These are phyloP conservation scores for Exidia glandulosa DNA, from an alignment of 768 basidiomycete genomes.

Conservation along the genomic window DNA sequence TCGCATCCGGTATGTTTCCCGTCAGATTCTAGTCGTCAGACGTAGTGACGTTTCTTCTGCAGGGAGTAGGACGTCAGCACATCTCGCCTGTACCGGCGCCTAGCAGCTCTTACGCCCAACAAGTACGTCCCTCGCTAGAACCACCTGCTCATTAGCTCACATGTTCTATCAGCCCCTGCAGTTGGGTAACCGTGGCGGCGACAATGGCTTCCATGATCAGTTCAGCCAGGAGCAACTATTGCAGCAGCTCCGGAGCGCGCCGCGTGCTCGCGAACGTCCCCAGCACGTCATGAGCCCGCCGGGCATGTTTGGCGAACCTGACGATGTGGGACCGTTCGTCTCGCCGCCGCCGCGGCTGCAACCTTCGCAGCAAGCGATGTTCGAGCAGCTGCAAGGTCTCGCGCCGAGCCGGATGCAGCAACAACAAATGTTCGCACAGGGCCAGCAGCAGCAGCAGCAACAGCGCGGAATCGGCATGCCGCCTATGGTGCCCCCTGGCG, in stretches of 20 bases:
- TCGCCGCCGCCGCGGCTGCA: not conserved
- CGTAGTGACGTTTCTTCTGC: not conserved
- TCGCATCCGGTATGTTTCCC: not conserved
- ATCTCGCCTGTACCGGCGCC: not conserved
- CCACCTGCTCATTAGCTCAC: not conserved
- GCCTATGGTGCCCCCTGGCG: constrained; percentile 24
- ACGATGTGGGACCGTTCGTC: not conserved
- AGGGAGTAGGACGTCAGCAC: not conserved
- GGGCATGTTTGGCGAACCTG: not conserved
- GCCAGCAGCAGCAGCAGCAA: constrained; percentile 24
- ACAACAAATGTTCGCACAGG: not conserved
- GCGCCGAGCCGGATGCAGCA: not conserved
- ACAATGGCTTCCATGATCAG: not conserved
- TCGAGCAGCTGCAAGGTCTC: not conserved
- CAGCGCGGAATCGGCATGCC: constrained; percentile 32
- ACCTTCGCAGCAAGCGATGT: not conserved
- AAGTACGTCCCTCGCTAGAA: not conserved
- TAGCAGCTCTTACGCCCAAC: not conserved
- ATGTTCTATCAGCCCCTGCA: not conserved
- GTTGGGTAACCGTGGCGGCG: not conserved
- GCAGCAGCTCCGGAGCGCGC: not conserved
- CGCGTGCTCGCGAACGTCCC: not conserved
- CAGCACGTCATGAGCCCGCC: not conserved
- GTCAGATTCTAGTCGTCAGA: not conserved
- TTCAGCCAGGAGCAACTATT: not conserved